Percentiles rank a stretch among this genome's conserved stretches.
phyloP scores from a whole-genome alignment of 2,329 filamentous ascomycete species.

The Aspergillus ochraceus region DNA sequence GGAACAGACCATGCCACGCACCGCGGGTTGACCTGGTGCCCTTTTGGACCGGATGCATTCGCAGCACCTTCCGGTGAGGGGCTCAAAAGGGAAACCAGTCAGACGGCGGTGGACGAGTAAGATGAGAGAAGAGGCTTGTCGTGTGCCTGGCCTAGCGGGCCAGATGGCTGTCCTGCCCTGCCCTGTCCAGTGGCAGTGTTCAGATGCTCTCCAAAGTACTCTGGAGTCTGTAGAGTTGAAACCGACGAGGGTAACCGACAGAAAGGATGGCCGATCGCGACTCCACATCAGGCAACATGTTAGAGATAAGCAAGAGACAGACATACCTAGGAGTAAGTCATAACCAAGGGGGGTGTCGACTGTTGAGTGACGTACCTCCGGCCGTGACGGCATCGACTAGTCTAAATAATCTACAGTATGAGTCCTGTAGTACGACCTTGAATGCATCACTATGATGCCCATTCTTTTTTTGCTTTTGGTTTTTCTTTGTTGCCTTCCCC shows the following conservation, averaged over 20 bases:
- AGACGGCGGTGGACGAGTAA: neutral
- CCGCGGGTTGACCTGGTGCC: constrained; percentile 3
- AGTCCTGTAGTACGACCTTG: neutral
- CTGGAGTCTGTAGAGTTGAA: neutral
- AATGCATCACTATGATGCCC: neutral
- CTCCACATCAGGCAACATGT: neutral
- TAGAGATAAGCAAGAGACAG: neutral
- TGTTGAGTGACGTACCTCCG: neutral
- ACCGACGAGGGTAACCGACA: neutral
- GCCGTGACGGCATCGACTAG: neutral
- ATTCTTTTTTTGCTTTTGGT: neutral
- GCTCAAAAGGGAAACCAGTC: constrained; percentile 4
- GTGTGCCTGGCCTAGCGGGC: constrained; percentile 12
- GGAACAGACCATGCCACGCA: constrained; percentile 10
- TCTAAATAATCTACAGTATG: neutral
- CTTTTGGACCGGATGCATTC: constrained; percentile 15
- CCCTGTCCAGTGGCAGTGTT: too few relatives aligned
- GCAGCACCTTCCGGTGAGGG: constrained; percentile 5
- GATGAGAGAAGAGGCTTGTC: neutral
- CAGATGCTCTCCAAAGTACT: neutral
- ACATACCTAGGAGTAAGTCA: too few relatives aligned
- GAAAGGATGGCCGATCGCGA: neutral
- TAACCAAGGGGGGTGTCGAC: neutral
- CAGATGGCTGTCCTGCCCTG: neutral
- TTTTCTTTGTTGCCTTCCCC: neutral